phyloP scores from a whole-genome alignment of 306 rosid species.

The Trichosanthes cucumerina region DNA sequence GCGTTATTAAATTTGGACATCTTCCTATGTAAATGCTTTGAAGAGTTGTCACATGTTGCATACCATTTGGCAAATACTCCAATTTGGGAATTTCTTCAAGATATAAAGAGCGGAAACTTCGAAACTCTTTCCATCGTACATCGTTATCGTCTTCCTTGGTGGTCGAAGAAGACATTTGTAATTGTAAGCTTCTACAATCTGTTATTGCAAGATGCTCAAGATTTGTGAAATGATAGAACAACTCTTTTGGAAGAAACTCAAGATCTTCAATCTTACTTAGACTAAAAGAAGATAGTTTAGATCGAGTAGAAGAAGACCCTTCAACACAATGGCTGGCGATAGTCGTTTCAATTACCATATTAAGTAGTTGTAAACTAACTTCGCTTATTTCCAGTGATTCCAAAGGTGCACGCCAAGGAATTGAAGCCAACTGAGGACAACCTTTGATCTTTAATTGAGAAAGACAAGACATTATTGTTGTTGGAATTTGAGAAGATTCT shows the following conservation, averaged over 20 bases:
- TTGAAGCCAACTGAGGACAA: not conserved
- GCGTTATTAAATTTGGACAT: not conserved
- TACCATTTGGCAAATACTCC: not conserved
- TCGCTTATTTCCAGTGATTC: not conserved
- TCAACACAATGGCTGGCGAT: too few relatives aligned
- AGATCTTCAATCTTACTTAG: not conserved
- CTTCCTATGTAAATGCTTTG: fast-evolving
- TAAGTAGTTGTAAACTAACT: not conserved
- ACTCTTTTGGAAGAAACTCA: not conserved
- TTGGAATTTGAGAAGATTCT: not conserved
- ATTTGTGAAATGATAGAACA: not conserved
- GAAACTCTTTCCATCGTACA: not conserved
- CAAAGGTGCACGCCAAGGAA: not conserved
- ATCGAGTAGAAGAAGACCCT: too few relatives aligned
- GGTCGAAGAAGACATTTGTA: not conserved
- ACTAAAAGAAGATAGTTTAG: not conserved
- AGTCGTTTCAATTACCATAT: not conserved
- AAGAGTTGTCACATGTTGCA: not conserved
- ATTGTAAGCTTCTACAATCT: not conserved
- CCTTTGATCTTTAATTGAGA: not conserved
- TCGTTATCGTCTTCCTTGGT: not conserved
- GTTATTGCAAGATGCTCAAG: not conserved
- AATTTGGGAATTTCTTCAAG: not conserved
- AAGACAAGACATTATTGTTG: not conserved
- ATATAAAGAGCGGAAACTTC: not conserved